Base-by-base conservation (phyloP, 1,284 basidiomycete species). In the Apiotrichum porosum region DNA sequence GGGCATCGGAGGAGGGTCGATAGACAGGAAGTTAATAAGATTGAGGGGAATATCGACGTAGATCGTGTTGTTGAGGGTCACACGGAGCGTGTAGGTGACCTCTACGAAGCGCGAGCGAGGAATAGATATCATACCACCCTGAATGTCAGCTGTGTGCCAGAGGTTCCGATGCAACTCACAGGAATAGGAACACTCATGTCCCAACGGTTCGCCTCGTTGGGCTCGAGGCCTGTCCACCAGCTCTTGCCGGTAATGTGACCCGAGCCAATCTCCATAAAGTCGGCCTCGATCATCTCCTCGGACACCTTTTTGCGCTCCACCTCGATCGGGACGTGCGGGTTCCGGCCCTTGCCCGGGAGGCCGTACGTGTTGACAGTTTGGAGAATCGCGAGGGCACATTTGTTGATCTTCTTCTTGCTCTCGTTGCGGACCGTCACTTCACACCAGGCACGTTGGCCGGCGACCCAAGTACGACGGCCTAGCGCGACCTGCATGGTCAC, bases 151-250 rank as follows among this genome's bases (percentile, higher is more conserved):
- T 31, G 17, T 51, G 24, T 55, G 42, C 30, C 17, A 21, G 13
- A 21, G 33, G 33, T n/a, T 14, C 12, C n/a, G 23, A 9, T 10
- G 14, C 14, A 12, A 73, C 84, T 73, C 67, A 92, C 89, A 17
- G 90, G 88, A 34, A 92, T 68, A 6, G 80, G 66, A 10, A 74
- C 84, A 80, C 42, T 79, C 76, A 66, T 86, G 82, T 51, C 81
- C 79, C 45, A 79, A 66, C 67, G 63, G 15, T 67, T 69, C 2
- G 76, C 75, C 56, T 84, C 81, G 1, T 82, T 81, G 6, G 84
- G 75, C 17, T 77, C 75, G 6, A 92, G 81, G 9, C 89, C 89
- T 3, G 82, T 78, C 88, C 89, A 93, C 85, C 87, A 91, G 0
- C 88, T 87, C 62, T 83, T 85, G 5, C 86, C 84, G 32, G 86